A percentile compares a stretch with the other conserved stretches of the same genome.
phyloP scores from a whole-genome alignment of 805 yeast genomes.

The Priceomyces medius region DNA sequence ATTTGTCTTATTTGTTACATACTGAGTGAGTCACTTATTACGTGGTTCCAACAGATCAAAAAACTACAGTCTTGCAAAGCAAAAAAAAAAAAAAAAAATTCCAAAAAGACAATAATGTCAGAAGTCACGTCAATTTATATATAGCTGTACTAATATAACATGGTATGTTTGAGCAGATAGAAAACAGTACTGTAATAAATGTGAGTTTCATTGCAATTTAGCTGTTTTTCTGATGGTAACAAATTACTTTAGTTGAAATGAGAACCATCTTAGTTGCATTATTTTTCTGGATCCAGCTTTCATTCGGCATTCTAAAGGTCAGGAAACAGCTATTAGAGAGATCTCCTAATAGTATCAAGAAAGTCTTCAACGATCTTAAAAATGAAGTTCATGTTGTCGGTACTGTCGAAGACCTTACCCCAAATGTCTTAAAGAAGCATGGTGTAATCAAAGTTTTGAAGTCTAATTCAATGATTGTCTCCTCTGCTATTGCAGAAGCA shows the following conservation, averaged over 20 bases:
- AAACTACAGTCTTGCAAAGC: too few relatives aligned
- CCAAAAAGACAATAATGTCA: too few relatives aligned
- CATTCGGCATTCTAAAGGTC: not conserved
- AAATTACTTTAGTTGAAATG: not conserved
- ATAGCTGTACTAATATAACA: too few relatives aligned
- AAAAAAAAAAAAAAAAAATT: too few relatives aligned
- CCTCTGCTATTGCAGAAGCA: conserved; percentile 9
- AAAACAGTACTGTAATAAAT: too few relatives aligned
- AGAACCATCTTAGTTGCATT: not conserved
- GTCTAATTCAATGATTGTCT: conserved; percentile 13
- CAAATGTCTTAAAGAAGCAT: conserved; percentile 10
- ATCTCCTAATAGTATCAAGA: conserved; percentile 7
- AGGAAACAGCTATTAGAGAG: not conserved
- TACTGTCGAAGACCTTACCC: conserved; percentile 9
- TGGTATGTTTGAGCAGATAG: too few relatives aligned
- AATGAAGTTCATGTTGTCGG: conserved; percentile 10
- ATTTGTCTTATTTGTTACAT: too few relatives aligned
- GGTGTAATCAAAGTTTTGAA: conserved; percentile 12
- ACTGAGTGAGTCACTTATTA: too few relatives aligned
- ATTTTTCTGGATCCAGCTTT: not conserved
- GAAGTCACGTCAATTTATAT: too few relatives aligned
- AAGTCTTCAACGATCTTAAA: conserved; percentile 8
- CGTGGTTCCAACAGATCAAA: too few relatives aligned
- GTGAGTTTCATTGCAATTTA: too few relatives aligned
- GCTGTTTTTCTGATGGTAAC: too few relatives aligned